Evolutionary conservation across 169 alveolate species (phyloP).

Genomic region (Plasmodium vivax): DNA sequence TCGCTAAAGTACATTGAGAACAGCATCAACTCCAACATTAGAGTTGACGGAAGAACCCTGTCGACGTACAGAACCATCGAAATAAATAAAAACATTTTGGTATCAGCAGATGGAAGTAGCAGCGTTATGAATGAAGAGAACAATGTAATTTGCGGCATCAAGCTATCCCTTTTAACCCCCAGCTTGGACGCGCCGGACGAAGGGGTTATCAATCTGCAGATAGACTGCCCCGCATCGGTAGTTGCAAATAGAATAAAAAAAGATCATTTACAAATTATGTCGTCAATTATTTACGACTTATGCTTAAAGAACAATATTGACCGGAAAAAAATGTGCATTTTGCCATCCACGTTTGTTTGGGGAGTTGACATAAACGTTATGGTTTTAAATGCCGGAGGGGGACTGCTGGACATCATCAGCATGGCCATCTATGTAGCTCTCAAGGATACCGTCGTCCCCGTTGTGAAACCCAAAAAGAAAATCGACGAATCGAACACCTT

Average conservation of each 20-base stretch:
- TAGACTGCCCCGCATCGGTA: constrained; percentile 74
- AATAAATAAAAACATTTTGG: constrained; percentile 52
- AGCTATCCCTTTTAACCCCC: constrained; percentile 47
- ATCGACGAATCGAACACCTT: constrained; percentile 74
- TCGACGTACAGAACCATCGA: constrained; percentile 53
- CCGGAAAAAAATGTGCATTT: constrained; percentile 76
- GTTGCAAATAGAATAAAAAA: constrained; percentile 65
- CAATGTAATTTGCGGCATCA: constrained; percentile 68
- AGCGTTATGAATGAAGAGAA: constrained; percentile 74
- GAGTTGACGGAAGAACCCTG: constrained; percentile 59
- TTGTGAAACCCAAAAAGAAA: constrained; percentile 70
- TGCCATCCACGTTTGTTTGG: constrained; percentile 82
- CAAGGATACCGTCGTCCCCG: constrained; percentile 77
- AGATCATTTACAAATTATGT: constrained; percentile 71
- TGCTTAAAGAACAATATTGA: constrained; percentile 75
- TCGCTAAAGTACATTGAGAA: constrained; percentile 62
- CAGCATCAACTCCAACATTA: constrained; percentile 49
- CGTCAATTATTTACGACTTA: constrained; percentile 57
- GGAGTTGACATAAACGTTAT: constrained; percentile 77
- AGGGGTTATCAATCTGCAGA: constrained; percentile 60
- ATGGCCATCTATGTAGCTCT: constrained; percentile 80
- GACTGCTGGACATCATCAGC: constrained; percentile 79
- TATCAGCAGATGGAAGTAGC: constrained; percentile 74
- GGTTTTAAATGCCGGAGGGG: constrained; percentile 83
- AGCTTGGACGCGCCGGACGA: constrained; percentile 27